Evolutionary conservation across 371 early-diverging fungal genomes (phyloP), one percentile per base, ranked within the genome.

Genomic region (Rhizopus arrhizus): DNA sequence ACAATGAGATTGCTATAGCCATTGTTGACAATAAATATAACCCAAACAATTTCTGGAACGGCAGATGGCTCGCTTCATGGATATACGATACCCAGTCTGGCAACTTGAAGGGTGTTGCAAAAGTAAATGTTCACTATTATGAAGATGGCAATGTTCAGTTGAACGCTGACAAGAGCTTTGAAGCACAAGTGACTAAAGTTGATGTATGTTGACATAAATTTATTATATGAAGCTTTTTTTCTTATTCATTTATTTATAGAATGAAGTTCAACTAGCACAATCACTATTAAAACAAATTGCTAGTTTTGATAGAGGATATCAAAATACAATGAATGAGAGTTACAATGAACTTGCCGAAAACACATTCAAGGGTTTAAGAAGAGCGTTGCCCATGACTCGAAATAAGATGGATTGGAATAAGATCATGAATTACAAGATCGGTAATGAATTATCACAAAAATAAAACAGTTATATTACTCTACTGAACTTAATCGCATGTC

Each of bases 61-160:
- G 96, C 47, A 83, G 94, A 66, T 95, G 95, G 95, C 82, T 91
- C 33, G 87, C 96, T 7, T 68, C 82, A 28, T 98, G 95, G 94
- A 82, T 78, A 4, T 78, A 84, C 49, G 69, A 85, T 62, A 74
- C 83, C 41, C 72, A 78, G 33, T 68, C 85, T 0, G 81, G 78
- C 33, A 80, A 82, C 40, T 66, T 96, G 12, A 87, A 78, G 59
- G 97, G 96, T 3, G 62, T 61, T 10, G 64, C 92, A 41, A 85
- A 86, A 66, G 85, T 90, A 29, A 81, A 88, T 50, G 95, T 97
- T 15, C 99, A 98, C 66, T 98, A 98, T 74, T 98, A 93, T 72
- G 99, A 98, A 79, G 97, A 98, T 62, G 99, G 99, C 31, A 98
- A 98, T 64, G 97, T 98, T 43, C 99, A 98, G 73, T 71, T 96